Percentiles rank a stretch among this genome's conserved stretches.
Conservation (phyloP, 106 monocot genomes). For the Dendrobium catenatum region DNA sequence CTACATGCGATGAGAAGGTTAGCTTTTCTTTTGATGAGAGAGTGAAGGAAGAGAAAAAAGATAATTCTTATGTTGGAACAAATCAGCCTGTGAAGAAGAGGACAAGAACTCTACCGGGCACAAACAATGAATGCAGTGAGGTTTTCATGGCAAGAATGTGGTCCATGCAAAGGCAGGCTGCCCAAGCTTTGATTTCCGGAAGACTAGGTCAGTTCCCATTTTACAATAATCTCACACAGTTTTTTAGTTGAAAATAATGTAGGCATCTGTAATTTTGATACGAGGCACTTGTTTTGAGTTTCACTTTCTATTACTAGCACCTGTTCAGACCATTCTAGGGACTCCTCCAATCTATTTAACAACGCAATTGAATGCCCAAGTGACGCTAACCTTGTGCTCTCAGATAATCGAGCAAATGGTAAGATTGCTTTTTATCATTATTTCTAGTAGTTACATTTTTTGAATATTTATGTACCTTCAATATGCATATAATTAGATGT, state of each 20-base stretch:
- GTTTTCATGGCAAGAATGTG: neutral
- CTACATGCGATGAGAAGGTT: neutral
- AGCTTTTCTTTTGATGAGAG: neutral
- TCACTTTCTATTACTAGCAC: neutral
- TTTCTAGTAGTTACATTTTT: neutral
- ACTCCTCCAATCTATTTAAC: neutral
- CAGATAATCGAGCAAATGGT: neutral
- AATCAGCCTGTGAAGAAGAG: neutral
- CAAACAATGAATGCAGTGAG: neutral
- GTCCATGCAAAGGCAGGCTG: neutral
- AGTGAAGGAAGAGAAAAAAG: neutral
- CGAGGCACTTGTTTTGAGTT: neutral
- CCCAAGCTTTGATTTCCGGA: neutral
- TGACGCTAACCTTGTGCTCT: neutral
- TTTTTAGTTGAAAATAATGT: neutral
- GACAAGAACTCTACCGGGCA: neutral
- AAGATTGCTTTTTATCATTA: neutral
- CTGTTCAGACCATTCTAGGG: neutral
- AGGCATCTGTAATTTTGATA: neutral
- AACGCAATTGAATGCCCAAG: neutral
- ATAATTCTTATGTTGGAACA: neutral
- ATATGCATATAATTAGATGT: neutral
- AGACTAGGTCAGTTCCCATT: neutral
- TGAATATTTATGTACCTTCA: neutral
- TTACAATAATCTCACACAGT: neutral